phyloP scores from a whole-genome alignment of 768 basidiomycete genomes.

The Filobasidium wieringae region DNA sequence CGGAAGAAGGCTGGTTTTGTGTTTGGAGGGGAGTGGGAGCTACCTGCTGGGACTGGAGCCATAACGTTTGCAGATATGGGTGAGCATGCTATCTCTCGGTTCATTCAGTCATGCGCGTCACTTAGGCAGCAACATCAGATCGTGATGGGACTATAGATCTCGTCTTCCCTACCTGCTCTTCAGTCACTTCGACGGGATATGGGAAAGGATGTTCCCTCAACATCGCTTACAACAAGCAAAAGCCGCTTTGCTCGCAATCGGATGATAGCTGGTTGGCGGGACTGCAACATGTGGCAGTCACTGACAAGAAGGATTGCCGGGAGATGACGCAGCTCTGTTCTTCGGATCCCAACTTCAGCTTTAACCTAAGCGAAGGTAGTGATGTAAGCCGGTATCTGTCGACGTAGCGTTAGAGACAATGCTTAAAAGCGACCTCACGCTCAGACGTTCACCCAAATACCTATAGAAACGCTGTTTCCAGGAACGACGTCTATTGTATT shows the following conservation, averaged over 20 bases:
- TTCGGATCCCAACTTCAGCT: conserved; percentile 66
- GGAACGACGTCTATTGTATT: conserved; percentile 39
- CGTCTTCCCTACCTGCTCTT: conserved; percentile 72
- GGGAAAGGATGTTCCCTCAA: conserved; percentile 72
- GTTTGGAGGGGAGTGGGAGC: conserved; percentile 52
- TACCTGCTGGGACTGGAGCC: conserved; percentile 65
- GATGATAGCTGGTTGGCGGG: background rate
- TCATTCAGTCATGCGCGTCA: background rate
- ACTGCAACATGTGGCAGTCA: background rate
- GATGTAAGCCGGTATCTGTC: conserved; percentile 42
- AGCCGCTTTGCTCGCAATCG: conserved; percentile 58
- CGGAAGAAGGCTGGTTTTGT: conserved; percentile 63
- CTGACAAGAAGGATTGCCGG: conserved; percentile 11
- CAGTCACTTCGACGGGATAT: conserved; percentile 59
- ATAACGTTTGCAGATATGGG: conserved; percentile 87
- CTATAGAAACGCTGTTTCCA: conserved; percentile 51
- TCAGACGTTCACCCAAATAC: conserved; percentile 58
- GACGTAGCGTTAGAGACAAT: too few relatives aligned
- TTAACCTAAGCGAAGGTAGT: conserved; percentile 49
- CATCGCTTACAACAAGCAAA: conserved; percentile 85
- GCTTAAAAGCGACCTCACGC: too few relatives aligned
- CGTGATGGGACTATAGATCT: conserved; percentile 95
- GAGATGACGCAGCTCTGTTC: conserved; percentile 55
- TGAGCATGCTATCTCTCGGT: conserved; percentile 34
- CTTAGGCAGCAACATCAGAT: conserved; percentile 42